Evolutionary conservation across 768 basidiomycete species (phyloP).

Genomic region (Albatrellus ellisii): DNA sequence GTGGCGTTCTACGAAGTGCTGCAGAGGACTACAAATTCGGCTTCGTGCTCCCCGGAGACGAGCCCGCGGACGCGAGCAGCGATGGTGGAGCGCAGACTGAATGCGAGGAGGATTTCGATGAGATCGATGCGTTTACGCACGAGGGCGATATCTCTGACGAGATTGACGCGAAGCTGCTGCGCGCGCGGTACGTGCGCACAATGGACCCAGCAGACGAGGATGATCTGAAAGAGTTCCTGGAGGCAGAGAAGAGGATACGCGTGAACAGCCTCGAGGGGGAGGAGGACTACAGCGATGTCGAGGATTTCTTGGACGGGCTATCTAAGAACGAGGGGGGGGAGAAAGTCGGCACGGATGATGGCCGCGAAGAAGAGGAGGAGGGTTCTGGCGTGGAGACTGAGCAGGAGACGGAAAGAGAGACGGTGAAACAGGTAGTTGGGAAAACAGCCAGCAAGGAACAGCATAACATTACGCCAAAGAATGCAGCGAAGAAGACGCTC

Average conservation of each 20-base stretch:
- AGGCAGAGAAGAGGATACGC: constrained; percentile 42
- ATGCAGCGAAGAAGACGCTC: neutral
- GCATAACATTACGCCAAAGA: neutral
- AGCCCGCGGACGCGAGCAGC: constrained; percentile 23
- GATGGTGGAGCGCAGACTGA: constrained; percentile 27
- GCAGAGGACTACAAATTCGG: constrained; percentile 36
- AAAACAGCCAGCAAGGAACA: neutral
- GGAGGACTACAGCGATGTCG: constrained; percentile 22
- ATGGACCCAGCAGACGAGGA: constrained; percentile 40
- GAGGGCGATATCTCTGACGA: constrained; percentile 21
- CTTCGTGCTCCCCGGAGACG: constrained; percentile 27
- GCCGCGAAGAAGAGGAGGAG: constrained; percentile 11
- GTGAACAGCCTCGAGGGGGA: constrained; percentile 34
- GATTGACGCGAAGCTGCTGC: constrained; percentile 19
- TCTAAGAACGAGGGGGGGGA: constrained; percentile 16
- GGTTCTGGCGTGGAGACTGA: neutral
- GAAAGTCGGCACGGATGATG: constrained; percentile 15
- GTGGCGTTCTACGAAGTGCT: constrained; percentile 44
- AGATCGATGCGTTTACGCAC: constrained; percentile 38
- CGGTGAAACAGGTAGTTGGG: neutral
- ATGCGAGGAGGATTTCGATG: constrained; percentile 43
- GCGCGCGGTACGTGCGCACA: constrained; percentile 24
- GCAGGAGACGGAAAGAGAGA: neutral
- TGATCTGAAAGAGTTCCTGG: constrained; percentile 54
- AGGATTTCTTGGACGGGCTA: constrained; percentile 1